Base-by-base conservation (phyloP, 495 filamentous ascomycete species). In the Durotheca rogersii region DNA sequence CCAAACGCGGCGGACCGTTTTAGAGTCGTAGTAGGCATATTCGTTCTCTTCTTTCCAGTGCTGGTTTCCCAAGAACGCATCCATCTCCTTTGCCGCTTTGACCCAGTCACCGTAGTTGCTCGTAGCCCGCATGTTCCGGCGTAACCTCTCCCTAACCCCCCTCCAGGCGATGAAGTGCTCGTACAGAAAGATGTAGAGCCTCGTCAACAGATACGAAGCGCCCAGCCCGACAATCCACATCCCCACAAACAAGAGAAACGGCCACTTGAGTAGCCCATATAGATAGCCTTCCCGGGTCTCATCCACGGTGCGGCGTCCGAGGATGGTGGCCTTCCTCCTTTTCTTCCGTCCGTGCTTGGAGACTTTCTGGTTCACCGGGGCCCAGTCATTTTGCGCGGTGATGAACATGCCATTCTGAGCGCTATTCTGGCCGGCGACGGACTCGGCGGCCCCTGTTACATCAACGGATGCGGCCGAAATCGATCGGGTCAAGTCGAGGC, bases 261-360 rank as follows among this genome's bases (percentile, higher is more conserved):
- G 94, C 89, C 90, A 96, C 66, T 96, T 95, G 35, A 95, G 71
- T 18, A 97, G 61, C 1, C 77, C 78, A 66, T 98, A 97, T 10
- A 94, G 77, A 57, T 91, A 89, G 0, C 93, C 93, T 70, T 98
- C 93, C 38, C 93, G 75, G 2, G 92, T 96, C 69, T 98, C 93
- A 65, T 98, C 93, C 52, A 82, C 88, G 41, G 82, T 84, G 41
- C 86, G 75, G 9, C 63, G 53, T 12, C 72, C 70, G 3, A 72
- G 45, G 33, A 50, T 53, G 15, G 48, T 65, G 60, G 57, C 68
- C 44, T 56, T 59, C 35, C 56, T 55, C 32, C 56, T 61, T 33
- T 51, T 53, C 12, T 38, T 55, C 23, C 73, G 70, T 18, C 66
- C 62, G 11, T 72, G 66, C 40, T 65, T 68, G 23, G 55, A 71